Percentiles rank a stretch among this genome's conserved stretches.
Conservation (phyloP, 1,284 basidiomycete genomes). For the Apiotrichum mycotoxinovorans region DNA sequence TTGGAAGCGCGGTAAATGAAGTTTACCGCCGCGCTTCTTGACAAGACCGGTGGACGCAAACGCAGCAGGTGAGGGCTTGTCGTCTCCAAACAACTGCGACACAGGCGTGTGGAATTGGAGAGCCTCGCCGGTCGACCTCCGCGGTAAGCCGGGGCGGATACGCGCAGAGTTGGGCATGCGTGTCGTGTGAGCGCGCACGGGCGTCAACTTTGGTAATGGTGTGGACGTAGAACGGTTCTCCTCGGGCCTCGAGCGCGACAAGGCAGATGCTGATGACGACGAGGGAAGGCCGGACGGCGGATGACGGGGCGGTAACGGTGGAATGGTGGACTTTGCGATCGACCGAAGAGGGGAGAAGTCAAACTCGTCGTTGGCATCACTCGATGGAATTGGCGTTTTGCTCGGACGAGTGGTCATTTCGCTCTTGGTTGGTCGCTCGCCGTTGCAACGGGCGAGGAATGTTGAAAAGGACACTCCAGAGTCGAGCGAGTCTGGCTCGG, state of each 20-base stretch:
- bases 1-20: slow-evolving; percentile 33
- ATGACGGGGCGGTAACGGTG: background rate
- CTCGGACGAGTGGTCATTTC: slow-evolving; percentile 4
- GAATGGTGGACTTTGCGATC: background rate
- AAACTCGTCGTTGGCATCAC: slow-evolving; percentile 7
- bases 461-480: slow-evolving; percentile 2
- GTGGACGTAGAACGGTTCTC: background rate
- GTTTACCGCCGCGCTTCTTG: slow-evolving; percentile 42
- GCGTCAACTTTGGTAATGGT: background rate
- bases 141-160: slow-evolving; percentile 10
- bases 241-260: background rate
- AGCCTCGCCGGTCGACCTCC: background rate
- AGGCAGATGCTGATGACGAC: background rate
- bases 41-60: slow-evolving; percentile 47
- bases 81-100: slow-evolving; percentile 36
- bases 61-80: slow-evolving; percentile 46
- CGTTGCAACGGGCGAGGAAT: slow-evolving; percentile 12
- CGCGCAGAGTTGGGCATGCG: background rate
- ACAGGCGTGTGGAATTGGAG: slow-evolving; percentile 27
- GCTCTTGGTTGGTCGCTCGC: slow-evolving; percentile 6
- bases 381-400: background rate
- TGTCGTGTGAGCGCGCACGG: background rate
- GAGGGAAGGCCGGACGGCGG: background rate
- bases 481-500: slow-evolving; percentile 6
- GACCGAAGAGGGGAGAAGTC: slow-evolving; percentile 1